phyloP scores from a whole-genome alignment of 2,329 filamentous ascomycete genomes.

The Cladosporium sp. region DNA sequence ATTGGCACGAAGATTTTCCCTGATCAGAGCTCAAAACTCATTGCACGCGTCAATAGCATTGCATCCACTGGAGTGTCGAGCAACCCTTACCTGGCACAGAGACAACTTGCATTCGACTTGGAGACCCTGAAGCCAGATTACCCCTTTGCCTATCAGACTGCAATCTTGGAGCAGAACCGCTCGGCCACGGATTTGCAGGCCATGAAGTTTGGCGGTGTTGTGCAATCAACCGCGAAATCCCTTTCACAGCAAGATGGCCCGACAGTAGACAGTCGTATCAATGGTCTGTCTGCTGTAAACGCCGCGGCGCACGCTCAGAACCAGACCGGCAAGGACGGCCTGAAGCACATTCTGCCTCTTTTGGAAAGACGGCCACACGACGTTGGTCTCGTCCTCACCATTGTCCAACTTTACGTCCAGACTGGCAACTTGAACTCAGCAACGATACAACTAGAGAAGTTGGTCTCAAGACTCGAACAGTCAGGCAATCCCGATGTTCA shows the following conservation, averaged over 20 bases:
- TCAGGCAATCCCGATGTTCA: constrained; percentile 60
- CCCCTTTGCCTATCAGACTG: constrained; percentile 67
- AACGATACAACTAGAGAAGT: constrained; percentile 67
- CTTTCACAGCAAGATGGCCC: constrained; percentile 46
- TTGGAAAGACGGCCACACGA: constrained; percentile 72
- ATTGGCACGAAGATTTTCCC: constrained; percentile 60
- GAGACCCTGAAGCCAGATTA: constrained; percentile 54
- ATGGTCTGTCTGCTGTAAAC: constrained; percentile 58
- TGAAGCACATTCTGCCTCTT: constrained; percentile 65
- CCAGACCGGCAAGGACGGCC: constrained; percentile 58
- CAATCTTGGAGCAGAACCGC: constrained; percentile 57
- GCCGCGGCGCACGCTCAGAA: constrained; percentile 69
- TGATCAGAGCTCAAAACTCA: constrained; percentile 61
- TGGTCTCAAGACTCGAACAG: constrained; percentile 66
- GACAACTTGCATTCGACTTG: constrained; percentile 53
- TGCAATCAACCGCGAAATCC: constrained; percentile 48
- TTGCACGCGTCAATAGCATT: constrained; percentile 63
- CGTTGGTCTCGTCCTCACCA: constrained; percentile 72
- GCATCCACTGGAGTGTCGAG: constrained; percentile 37
- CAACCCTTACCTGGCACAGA: constrained; percentile 67
- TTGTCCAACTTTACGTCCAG: constrained; percentile 74
- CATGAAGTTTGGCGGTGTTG: constrained; percentile 64
- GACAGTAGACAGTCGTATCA: constrained; percentile 36
- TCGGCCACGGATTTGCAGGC: constrained; percentile 61
- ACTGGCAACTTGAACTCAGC: constrained; percentile 69